Conservation (phyloP, 192 early-diverging fungal genomes). For the Entomortierella parvispora region DNA sequence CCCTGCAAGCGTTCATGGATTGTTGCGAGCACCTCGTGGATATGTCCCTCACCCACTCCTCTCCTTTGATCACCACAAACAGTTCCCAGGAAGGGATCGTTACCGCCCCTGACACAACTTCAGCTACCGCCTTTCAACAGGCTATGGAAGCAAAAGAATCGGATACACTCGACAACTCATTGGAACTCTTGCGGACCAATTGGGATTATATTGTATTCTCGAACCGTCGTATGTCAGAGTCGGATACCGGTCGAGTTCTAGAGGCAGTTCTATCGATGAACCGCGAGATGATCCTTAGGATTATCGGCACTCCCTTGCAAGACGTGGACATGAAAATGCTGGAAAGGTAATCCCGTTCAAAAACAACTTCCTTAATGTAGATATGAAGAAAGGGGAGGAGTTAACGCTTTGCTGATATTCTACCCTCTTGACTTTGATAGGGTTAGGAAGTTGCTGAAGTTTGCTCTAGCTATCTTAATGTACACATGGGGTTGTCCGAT, state of each 20-base stretch:
- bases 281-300: conserved; percentile 3
- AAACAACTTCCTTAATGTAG: too few species aligned
- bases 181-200: conserved; percentile 11
- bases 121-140: neutral
- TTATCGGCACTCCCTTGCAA: neutral
- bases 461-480: conserved; percentile 51
- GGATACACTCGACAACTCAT: conserved; percentile 7
- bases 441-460: conserved; percentile 54
- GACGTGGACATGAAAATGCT: conserved; percentile 5
- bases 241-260: conserved; percentile 13
- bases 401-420: neutral
- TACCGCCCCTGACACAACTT: too few species aligned
- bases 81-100: too few species aligned
- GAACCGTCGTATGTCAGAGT: conserved; percentile 12
- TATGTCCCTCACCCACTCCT: neutral
- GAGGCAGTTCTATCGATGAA: conserved; percentile 22
- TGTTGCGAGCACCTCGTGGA: conserved; percentile 20
- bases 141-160: neutral
- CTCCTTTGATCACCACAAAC: too few species aligned
- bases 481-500: conserved; percentile 56
- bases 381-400: too few species aligned
- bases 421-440: conserved; percentile 7
- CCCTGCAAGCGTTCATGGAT: conserved; percentile 13
- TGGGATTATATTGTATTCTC: conserved; percentile 14
- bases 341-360: too few species aligned